Conservation (phyloP, 192 early-diverging fungal species). For the Coemansia sp. region DNA sequence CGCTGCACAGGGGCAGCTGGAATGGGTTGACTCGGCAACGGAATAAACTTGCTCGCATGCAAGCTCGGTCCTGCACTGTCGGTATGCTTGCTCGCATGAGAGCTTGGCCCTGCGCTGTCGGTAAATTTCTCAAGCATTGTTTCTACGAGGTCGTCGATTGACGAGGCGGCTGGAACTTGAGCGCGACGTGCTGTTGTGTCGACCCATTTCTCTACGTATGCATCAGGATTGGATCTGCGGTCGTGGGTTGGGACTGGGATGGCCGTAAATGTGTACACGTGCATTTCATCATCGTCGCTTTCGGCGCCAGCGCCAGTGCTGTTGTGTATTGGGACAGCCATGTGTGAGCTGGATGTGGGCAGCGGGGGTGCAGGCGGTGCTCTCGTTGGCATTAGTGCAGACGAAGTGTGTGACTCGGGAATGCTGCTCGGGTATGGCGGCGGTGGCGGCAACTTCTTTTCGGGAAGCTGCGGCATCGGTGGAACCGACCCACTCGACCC, state of each 20-base stretch:
- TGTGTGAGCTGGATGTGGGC: not conserved
- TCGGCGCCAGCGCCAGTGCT: not conserved
- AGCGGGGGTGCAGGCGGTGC: conserved; percentile 5
- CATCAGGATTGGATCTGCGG: no score
- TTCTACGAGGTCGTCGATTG: conserved; percentile 27
- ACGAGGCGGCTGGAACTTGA: conserved; percentile 12
- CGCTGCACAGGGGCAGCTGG: conserved; percentile 9
- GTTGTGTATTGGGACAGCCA: not conserved
- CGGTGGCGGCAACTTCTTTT: not conserved
- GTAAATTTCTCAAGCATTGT: conserved; percentile 26
- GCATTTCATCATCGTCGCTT: conserved; percentile 3
- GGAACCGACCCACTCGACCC: not conserved
- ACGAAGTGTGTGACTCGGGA: not conserved
- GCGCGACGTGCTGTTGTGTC: not conserved
- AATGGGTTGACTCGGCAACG: conserved; percentile 6
- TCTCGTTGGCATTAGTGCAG: not conserved
- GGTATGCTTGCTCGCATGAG: not conserved
- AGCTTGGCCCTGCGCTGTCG: conserved; percentile 9
- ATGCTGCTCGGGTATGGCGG: not conserved
- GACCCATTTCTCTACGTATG: conserved; percentile 22
- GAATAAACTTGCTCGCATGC: not conserved
- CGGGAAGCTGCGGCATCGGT: not conserved
- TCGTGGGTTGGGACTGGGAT: not conserved
- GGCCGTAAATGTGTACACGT: not conserved
- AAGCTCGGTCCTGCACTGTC: conserved; percentile 3